phyloP scores from a whole-genome alignment of 2,329 filamentous ascomycete species.

The Aspergillus nomiae region DNA sequence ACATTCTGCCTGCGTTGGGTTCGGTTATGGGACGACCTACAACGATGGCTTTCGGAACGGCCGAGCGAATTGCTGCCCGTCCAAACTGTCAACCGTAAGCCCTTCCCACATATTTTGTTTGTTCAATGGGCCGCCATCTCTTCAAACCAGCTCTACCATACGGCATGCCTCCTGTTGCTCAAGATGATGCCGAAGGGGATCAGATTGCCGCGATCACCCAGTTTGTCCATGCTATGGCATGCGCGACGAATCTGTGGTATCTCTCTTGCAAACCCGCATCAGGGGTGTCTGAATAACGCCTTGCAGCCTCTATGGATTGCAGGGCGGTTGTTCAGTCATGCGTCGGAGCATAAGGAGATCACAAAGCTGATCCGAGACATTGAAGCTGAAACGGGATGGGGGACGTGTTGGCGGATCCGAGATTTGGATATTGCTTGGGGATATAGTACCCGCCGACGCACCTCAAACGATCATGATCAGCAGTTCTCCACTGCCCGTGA shows the following conservation, averaged over 20 bases:
- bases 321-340: slow-evolving; percentile 52
- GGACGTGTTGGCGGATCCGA: slow-evolving; percentile 26
- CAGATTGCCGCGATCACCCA: slow-evolving; percentile 41
- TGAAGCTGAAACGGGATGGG: slow-evolving; percentile 48
- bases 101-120: slow-evolving; percentile 48
- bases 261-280: slow-evolving; percentile 56
- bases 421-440: slow-evolving; percentile 28
- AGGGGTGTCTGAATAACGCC: slow-evolving; percentile 52
- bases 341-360: slow-evolving; percentile 49
- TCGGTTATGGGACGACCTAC: slow-evolving; percentile 53
- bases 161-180: slow-evolving; percentile 56
- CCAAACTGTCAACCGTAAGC: slow-evolving; percentile 29
- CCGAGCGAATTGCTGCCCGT: slow-evolving; percentile 52
- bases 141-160: slow-evolving; percentile 60
- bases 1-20: slow-evolving; percentile 51
- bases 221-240: slow-evolving; percentile 48
- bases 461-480: slow-evolving; percentile 5
- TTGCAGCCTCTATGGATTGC: slow-evolving; percentile 42
- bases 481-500: slow-evolving; percentile 24
- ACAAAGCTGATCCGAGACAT: slow-evolving; percentile 42
- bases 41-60: slow-evolving; percentile 51
- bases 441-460: slow-evolving; percentile 23
- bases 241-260: slow-evolving; percentile 54
- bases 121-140: slow-evolving; percentile 48
- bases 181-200: slow-evolving; percentile 47